Evolutionary conservation across 2,329 filamentous ascomycete genomes (phyloP), one percentile per base, ranked within the genome.

Genomic region (Claviceps sp.): DNA sequence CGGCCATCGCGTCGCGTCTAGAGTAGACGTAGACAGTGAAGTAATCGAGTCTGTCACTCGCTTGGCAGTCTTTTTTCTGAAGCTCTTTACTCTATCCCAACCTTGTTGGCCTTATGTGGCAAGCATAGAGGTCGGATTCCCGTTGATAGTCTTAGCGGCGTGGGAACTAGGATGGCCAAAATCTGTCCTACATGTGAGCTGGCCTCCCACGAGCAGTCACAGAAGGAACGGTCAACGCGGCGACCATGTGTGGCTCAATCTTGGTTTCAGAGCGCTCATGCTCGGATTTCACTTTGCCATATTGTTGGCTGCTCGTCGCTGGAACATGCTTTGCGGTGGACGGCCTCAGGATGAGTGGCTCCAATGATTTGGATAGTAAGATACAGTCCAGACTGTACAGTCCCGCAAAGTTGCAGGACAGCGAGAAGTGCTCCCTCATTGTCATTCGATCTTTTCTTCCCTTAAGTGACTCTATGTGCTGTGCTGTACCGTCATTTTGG

Each of bases 71-170:
- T 90, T 95, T 59, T 63, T 84, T 5, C 57, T 76, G 48, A 95
- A 95, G 65, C 68, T 89, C 8, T 68, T 76, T 13, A 79, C 80
- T 0, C 67, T 93, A 9, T 74, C 77, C 2, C 73, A 76, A 46
- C 78, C 83, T 1, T 95, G 89, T 64, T 80, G 80, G 63, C 88
- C 88, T 0, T 82, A 82, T 52, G 80, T 81, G 44, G 74, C 79
- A n/a, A 82, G 77, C 45, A 71, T 79, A 6, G 77, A 77, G 64
- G 67, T 89, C 4, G 73, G 80, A 4, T 82, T 84, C 57, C 80
- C 85, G 3, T 69, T 95, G 2, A 68, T 94, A 4, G 66, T 77
- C 3, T 64, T 91, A 7, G 88, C 87, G 8, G 79, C 77, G 1
- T 59, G 88, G 13, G 87, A 90, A 52, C 63, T 82, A n/a, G 73